Base-by-base conservation (phyloP, 202 grass and related monocot genomes). In the Setaria italica region DNA sequence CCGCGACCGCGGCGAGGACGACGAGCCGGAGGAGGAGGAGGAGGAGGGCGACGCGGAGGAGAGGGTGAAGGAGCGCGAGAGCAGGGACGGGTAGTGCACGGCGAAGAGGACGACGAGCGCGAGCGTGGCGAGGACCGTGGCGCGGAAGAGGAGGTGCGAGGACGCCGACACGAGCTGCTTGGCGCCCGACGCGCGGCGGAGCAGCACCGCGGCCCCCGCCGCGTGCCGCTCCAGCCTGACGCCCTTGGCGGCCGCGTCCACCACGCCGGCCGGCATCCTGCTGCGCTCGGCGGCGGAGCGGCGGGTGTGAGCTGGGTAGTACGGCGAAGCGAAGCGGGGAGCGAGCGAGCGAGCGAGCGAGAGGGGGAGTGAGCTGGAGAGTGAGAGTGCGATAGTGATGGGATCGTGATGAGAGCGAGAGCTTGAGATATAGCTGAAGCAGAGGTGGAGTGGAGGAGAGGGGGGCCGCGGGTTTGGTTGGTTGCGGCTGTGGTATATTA, bases 91-190 rank as follows among this genome's bases (percentile, higher is more conserved):
- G 73, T 85, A 91, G 81, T 94, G 92, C 37, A 80, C 73, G 21
- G 78, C 69, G 85, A 89, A 90, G 85, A 86, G 93, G 33, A 84
- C 47, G 57, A 91, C 88, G 74, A 91, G 87, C 6, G 81, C 82
- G 63, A 88, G 53, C 39, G 96, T 92, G 29, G 94, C 76, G 53
- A 98, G 93, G 29, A 98, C 59, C 76, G 91, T 89, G 47, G 88
- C 87, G 49, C 96, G 96, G 87, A 95, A 98, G 72, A 98, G 91
- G 15, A 98, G 82, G 59, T 88, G 83, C 10, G 96, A 92, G 67
- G 91, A 89, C 25, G 90, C 85, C 19, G 91, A 81, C 30, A 88
- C 66, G 76, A 95, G 63, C 71, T 98, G 45, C 75, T 94, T 98
- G 60, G 88, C 67, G 13, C 88, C 92, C 43, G 78, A 76, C 25